Percentiles rank a stretch among this genome's conserved stretches.
Conservation (phyloP, 1,139 yeast genomes). For the Blastobotrys elegans region DNA sequence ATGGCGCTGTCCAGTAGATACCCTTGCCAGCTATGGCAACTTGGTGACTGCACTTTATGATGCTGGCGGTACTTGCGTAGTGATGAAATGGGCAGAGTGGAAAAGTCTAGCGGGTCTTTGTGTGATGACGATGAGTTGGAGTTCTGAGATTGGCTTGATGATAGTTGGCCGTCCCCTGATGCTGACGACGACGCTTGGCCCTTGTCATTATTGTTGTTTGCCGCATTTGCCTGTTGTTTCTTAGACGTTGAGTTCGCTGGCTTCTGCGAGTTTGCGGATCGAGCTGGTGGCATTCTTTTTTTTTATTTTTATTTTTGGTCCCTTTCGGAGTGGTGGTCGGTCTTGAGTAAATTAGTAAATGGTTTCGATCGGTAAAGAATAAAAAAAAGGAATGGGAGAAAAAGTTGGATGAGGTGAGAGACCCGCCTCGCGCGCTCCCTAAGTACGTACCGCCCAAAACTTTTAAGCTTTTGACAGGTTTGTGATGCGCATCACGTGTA, state of each 20-base stretch:
- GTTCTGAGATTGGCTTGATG: neutral
- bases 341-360: too few species aligned
- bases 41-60: conserved; percentile 43
- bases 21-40: conserved; percentile 53
- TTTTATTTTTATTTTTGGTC: neutral
- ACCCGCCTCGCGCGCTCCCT: too few species aligned
- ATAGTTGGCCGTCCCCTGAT: neutral
- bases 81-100: conserved; percentile 46
- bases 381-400: too few species aligned
- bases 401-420: too few species aligned
- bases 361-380: too few species aligned
- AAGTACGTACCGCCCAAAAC: too few species aligned
- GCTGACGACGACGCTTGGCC: neutral
- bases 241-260: neutral
- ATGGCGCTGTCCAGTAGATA: conserved; percentile 55
- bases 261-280: neutral
- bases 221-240: neutral
- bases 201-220: neutral
- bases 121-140: neutral
- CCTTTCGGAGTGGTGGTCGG: too few species aligned
- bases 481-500: too few species aligned
- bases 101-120: conserved; percentile 46
- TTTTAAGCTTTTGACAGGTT: too few species aligned
- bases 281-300: conserved; percentile 7
- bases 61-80: conserved; percentile 54